Evolutionary conservation across 2,329 filamentous ascomycete species (phyloP).

Genomic region (Fusarium gaditjirri): DNA sequence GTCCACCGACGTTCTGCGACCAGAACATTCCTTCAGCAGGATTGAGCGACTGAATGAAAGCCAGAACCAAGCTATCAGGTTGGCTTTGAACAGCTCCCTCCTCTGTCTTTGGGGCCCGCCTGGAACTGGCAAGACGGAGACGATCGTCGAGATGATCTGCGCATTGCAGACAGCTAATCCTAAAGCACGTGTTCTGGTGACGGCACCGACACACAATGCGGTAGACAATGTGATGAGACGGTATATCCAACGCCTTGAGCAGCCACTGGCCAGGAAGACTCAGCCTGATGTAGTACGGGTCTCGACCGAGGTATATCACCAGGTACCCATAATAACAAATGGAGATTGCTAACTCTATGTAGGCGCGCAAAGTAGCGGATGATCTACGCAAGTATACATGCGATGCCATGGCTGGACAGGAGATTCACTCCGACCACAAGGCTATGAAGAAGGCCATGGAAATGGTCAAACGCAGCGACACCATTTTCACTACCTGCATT

Average conservation of each 20-base stretch:
- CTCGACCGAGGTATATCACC: constrained; percentile 19
- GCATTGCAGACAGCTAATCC: constrained; percentile 44
- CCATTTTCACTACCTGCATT: constrained; percentile 59
- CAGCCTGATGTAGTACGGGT: constrained; percentile 8
- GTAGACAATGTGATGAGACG: constrained; percentile 56
- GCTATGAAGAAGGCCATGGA: constrained; percentile 52
- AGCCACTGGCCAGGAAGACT: not conserved
- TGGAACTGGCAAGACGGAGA: constrained; percentile 58
- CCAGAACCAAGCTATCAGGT: constrained; percentile 25
- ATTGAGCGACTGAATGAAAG: constrained; percentile 21
- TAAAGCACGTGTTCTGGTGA: constrained; percentile 49
- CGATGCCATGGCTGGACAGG: constrained; percentile 47
- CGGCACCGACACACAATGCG: constrained; percentile 58
- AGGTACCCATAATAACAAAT: fast-evolving
- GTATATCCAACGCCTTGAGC: constrained; percentile 39
- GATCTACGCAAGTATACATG: constrained; percentile 51
- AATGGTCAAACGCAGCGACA: constrained; percentile 48
- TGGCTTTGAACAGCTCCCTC: constrained; percentile 46
- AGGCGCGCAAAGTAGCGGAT: constrained; percentile 50
- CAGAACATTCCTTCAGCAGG: not conserved
- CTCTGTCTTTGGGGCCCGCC: constrained; percentile 58
- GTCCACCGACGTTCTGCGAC: fast-evolving
- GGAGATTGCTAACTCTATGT: not conserved
- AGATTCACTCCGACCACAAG: constrained; percentile 41
- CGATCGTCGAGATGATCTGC: constrained; percentile 52